These are phyloP conservation scores for Amborella trichopoda DNA, from an alignment of 164 flowering plant genomes.

Conservation along the genomic window DNA sequence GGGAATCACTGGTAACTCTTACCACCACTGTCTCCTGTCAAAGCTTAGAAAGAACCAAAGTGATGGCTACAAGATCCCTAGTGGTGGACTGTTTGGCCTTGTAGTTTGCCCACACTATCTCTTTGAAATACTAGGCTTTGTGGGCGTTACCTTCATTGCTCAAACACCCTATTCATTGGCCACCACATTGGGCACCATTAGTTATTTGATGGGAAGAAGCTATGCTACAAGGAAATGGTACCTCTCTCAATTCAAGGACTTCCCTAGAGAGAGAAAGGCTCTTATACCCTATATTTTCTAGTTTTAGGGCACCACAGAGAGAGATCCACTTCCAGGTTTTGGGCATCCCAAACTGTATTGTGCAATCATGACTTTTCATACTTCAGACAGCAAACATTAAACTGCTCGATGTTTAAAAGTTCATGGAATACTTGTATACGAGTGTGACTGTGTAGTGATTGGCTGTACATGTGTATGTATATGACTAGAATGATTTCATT, in stretches of 20 bases:
- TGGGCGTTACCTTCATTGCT: conserved; percentile 48
- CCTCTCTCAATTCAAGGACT: conserved; percentile 47
- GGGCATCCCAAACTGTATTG: too few species aligned
- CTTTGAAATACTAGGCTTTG: conserved; percentile 40
- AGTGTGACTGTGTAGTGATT: too few species aligned
- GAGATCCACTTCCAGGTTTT: too few species aligned
- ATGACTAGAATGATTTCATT: too few species aligned
- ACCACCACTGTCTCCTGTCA: conserved; percentile 55
- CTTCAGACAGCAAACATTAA: too few species aligned
- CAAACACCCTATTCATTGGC: conserved; percentile 35
- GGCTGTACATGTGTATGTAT: too few species aligned
- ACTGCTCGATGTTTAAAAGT: too few species aligned
- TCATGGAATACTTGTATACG: too few species aligned
- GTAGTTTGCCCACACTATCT: conserved; percentile 75
- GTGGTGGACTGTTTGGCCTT: conserved; percentile 43
- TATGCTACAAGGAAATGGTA: conserved; percentile 62
- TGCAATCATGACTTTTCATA: too few species aligned
- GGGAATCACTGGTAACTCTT: conserved; percentile 57
- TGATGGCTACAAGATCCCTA: conserved; percentile 60
- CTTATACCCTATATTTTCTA: conserved; percentile 53
- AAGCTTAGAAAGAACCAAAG: conserved; percentile 24
- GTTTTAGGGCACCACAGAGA: too few species aligned
- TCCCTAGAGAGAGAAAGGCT: conserved; percentile 45
- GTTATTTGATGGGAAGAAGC: conserved; percentile 56
- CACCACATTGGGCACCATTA: conserved; percentile 21